Base-by-base conservation (phyloP, 1,284 basidiomycete species). In the Boletellus deceptivus region DNA sequence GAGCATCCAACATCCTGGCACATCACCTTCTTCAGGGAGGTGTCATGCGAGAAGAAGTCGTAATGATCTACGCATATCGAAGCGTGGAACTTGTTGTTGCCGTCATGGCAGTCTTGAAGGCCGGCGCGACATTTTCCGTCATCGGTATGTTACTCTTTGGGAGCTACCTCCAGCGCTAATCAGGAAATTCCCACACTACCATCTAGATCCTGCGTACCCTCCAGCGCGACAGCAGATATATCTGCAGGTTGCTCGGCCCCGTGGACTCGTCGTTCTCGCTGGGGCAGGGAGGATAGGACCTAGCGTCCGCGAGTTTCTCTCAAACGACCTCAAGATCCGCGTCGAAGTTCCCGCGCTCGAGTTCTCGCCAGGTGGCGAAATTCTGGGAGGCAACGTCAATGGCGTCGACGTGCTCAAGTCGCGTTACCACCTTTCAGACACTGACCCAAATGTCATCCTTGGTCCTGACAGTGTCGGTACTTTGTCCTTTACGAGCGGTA, bases 11-110 rank as follows among this genome's bases (percentile, higher is more conserved):
- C 67, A 78, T 96, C 17, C 79, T 99, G 8, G 91, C 97, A 0
- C 96, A 99, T 65, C 84, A 97, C 60, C 80, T 99, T 46, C 72
- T 98, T 47, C 81, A 86, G 61, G 83, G 82, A 16, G 96, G 96
- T 13, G 75, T 99, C 13, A 80, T 96, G 71, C 77, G 93, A 25
- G 96, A 96, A 59, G 97, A 99, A 61, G 94, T 99, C 18, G 94
- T 99, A 49, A 98, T 97, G 84, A 91, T 99, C n/a, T 99, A 99
- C 67, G 97, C 97, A 0, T 87, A 98, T 62, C 84, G 97, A 42
- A 93, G 92, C 58, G 95, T 98, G 38, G 96, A 99, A 69, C 85
- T 99, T 45, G 93, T 98, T 7, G 91, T 99, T 6, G 96, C 96
- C 17, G 94, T 99, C 6, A 90, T 99, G 84, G 97, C 92, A 45